A percentile compares a stretch with the other conserved stretches of the same genome.
phyloP scores from a whole-genome alignment of 2,329 filamentous ascomycete species.

The Fusarium nurragi region DNA sequence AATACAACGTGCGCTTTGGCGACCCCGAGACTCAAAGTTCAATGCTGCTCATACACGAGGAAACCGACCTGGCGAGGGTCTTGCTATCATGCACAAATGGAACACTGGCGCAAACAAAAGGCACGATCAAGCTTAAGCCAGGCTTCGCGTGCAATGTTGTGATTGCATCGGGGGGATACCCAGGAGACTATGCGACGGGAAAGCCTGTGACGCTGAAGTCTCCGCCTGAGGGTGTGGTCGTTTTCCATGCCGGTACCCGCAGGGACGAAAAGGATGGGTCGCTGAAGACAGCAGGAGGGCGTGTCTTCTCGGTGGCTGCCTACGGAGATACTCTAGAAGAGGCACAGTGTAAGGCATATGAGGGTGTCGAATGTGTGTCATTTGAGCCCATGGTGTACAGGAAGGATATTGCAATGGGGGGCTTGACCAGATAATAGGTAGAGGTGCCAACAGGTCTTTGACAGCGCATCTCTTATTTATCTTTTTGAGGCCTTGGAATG shows the following conservation, averaged over 20 bases:
- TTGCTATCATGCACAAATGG: conserved; percentile 83
- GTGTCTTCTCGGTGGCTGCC: conserved; percentile 85
- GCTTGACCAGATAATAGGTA: not conserved
- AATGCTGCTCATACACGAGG: conserved; percentile 74
- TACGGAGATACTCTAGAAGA: conserved; percentile 73
- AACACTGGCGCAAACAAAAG: conserved; percentile 70
- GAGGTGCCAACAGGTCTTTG: not conserved
- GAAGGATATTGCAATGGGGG: conserved; percentile 79
- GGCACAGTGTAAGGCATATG: conserved; percentile 82
- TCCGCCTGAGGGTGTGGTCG: conserved; percentile 63
- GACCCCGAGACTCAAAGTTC: conserved; percentile 89
- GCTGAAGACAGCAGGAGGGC: conserved; percentile 78
- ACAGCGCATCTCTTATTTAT: too few species aligned
- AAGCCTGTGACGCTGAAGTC: conserved; percentile 55
- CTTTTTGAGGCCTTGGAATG: too few species aligned
- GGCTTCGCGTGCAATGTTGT: conserved; percentile 84
- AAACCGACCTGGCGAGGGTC: conserved; percentile 84
- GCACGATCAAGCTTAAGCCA: conserved; percentile 68
- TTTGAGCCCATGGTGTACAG: conserved; percentile 87
- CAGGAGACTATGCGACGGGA: conserved; percentile 79
- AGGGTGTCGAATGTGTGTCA: conserved; percentile 71
- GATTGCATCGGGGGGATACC: conserved; percentile 85
- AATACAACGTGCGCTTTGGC: conserved; percentile 91
- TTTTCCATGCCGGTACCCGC: conserved; percentile 88
- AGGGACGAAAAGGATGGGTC: conserved; percentile 58